Evolutionary conservation across 345 rosid genomes (phyloP), one percentile per base, ranked within the genome.

Genomic region (Euphorbia peplus): DNA sequence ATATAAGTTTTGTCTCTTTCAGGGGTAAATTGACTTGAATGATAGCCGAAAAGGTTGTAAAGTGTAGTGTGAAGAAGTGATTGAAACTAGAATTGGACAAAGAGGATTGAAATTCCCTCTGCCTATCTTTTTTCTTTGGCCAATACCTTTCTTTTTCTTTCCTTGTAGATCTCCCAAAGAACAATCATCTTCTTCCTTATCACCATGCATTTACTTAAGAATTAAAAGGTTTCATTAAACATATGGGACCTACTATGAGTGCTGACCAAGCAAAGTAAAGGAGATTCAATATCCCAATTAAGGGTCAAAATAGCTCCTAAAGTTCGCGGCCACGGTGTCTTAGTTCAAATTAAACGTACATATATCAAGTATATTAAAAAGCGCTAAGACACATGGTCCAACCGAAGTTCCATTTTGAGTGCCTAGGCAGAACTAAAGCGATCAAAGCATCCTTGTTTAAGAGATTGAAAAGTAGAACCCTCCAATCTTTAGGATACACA

Each of bases 241-340:
- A 64, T 51, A 75, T 70, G 81, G 66, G 64, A 47, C 46, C 70
- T 32, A 66, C 72, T 77, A 65, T 57, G 93, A 84, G 90, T 88
- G 83, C 71, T 68, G 68, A 59, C 35, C 74, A 88, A 84, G 90
- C 83, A 84, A 88, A 81, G 90, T 70, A 25, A 22, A 50, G 22
- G 51, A 51, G 61, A 65, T 2, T n/a, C n/a, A n/a, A n/a, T n/a
- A n/a, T n/a, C n/a, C n/a, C n/a, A n/a, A n/a, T n/a, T n/a, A n/a
- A n/a, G n/a, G n/a, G n/a, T n/a, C n/a, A n/a, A n/a, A n/a, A n/a
- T n/a, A n/a, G n/a, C n/a, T n/a, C n/a, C n/a, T n/a, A n/a, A n/a
- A n/a, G n/a, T n/a, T n/a, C n/a, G n/a, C n/a, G n/a, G n/a, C n/a
- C n/a, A n/a, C n/a, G n/a, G n/a, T n/a, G n/a, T n/a, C n/a, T n/a